Conservation (phyloP, 805 yeast genomes). For the Barnettozyma siamensis region DNA sequence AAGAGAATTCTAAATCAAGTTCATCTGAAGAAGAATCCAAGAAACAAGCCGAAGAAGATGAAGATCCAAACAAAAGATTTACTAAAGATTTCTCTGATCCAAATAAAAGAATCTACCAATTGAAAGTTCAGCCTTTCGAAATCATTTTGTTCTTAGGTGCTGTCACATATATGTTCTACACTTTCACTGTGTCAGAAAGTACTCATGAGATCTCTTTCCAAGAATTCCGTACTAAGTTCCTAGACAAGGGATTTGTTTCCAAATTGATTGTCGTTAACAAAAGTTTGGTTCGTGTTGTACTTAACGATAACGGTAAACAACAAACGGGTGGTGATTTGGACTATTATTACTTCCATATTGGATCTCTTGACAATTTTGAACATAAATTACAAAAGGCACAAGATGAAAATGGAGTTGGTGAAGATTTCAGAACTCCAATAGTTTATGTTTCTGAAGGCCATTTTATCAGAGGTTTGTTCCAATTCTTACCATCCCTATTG, state of each 20-base stretch:
- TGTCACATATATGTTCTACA: constrained; percentile 27
- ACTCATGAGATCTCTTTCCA: constrained; percentile 77
- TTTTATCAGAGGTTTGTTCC: constrained; percentile 54
- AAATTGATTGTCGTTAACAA: constrained; percentile 74
- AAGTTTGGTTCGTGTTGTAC: constrained; percentile 62
- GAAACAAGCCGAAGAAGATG: not conserved
- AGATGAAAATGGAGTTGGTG: constrained; percentile 56
- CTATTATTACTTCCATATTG: constrained; percentile 64
- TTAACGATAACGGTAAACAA: constrained; percentile 44
- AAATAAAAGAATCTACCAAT: constrained; percentile 25
- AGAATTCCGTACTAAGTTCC: constrained; percentile 70
- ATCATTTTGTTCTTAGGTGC: constrained; percentile 28
- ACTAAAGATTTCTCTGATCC: constrained; percentile 26
- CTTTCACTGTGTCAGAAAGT: constrained; percentile 26
- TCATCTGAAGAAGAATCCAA: constrained; percentile 7
- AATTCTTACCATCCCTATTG: constrained; percentile 82
- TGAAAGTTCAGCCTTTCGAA: constrained; percentile 31
- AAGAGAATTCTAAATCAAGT: not conserved
- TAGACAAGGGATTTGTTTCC: constrained; percentile 74
- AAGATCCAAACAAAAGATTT: constrained; percentile 16
- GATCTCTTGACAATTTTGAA: constrained; percentile 86
- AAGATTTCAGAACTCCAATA: constrained; percentile 71
- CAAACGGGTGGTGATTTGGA: constrained; percentile 36
- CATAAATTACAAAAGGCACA: constrained; percentile 71
- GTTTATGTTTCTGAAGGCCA: constrained; percentile 70